Conservation (phyloP, 441 rosid genomes). For the Euphorbia schlechtendalii region DNA sequence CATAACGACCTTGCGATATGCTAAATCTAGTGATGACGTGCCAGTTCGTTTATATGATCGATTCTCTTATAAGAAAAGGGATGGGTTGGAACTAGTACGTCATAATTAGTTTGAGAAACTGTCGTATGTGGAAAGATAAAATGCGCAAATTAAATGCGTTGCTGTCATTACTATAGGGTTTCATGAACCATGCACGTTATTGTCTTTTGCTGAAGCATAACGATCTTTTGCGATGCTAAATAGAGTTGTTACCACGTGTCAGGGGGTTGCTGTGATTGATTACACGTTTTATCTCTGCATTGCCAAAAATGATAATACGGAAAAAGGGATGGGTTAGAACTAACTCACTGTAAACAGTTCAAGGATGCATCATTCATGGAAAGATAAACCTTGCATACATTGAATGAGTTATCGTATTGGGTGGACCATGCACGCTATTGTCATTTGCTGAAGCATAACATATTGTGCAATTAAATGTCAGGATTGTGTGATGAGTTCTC, state of each 20-base stretch:
- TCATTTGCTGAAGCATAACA: slow-evolving; percentile 1
- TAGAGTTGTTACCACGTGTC: not conserved
- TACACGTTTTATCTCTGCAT: too few species aligned
- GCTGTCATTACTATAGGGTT: slow-evolving; percentile 6
- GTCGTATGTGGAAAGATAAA: not conserved
- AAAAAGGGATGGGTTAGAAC: too few species aligned
- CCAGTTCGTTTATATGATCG: not conserved
- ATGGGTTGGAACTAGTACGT: too few species aligned
- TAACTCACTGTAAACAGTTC: too few species aligned
- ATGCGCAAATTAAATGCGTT: not conserved
- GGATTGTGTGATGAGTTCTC: too few species aligned
- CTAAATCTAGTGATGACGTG: not conserved
- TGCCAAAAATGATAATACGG: too few species aligned
- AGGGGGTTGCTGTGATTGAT: too few species aligned
- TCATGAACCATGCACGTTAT: slow-evolving; percentile 12
- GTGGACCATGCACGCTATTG: slow-evolving; percentile 11
- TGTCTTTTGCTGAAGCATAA: slow-evolving; percentile 4
- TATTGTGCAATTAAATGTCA: not conserved
- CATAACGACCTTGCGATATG: not conserved
- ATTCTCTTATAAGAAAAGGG: too few species aligned
- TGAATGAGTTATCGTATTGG: slow-evolving; percentile 3
- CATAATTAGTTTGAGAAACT: slow-evolving; percentile 4
- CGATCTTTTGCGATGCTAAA: not conserved
- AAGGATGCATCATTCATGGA: too few species aligned
- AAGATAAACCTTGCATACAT: too few species aligned